Evolutionary conservation across 768 basidiomycete genomes (phyloP).

Genomic region (Sistotremastrum niveocremeum): DNA sequence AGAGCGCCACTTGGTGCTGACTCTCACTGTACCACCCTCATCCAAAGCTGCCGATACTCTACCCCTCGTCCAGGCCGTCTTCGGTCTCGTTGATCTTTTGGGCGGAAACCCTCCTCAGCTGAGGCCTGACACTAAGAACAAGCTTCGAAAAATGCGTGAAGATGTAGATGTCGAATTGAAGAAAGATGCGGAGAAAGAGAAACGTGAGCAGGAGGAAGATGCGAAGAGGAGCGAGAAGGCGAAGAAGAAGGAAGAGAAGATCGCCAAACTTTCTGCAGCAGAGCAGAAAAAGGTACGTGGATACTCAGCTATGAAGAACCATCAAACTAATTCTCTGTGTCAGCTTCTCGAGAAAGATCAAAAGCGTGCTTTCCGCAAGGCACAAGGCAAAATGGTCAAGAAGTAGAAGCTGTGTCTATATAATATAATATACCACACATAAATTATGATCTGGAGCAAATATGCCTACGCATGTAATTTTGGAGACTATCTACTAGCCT

Average conservation of each 20-base stretch:
- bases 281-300: too few species aligned
- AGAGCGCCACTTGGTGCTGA: constrained; percentile 66
- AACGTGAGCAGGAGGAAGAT: constrained; percentile 35
- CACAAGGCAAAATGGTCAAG: constrained; percentile 40
- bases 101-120: constrained; percentile 35
- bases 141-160: constrained; percentile 62
- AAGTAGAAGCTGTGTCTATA: too few species aligned
- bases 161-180: constrained; percentile 56
- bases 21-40: constrained; percentile 40
- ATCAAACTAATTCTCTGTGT: background rate
- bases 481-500: too few species aligned
- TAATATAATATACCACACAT: too few species aligned
- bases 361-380: constrained; percentile 55
- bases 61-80: constrained; percentile 51
- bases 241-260: constrained; percentile 67
- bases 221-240: constrained; percentile 62
- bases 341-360: constrained; percentile 65
- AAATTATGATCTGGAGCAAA: too few species aligned
- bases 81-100: constrained; percentile 63
- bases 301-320: too few species aligned
- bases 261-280: constrained; percentile 23
- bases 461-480: too few species aligned
- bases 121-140: constrained; percentile 71
- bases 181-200: constrained; percentile 49
- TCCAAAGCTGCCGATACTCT: constrained; percentile 35